Conservation (phyloP, 2,329 filamentous ascomycete species). For the Acarospora socialis region DNA sequence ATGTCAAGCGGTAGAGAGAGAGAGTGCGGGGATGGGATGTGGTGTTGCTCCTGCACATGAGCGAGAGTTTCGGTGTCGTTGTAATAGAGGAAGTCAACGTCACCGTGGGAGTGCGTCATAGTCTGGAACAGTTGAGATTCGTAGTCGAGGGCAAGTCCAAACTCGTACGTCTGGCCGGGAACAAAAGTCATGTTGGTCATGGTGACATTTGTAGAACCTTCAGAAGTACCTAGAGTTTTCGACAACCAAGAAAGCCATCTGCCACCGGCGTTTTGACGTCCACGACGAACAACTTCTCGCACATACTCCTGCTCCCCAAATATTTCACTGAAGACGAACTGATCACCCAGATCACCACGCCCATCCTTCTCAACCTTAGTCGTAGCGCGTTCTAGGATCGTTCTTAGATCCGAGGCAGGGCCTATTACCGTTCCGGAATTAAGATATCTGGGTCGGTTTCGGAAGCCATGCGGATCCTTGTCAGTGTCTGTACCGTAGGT, state of each 20-base stretch:
- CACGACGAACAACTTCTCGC: conserved; percentile 28
- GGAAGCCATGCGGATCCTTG: conserved; percentile 21
- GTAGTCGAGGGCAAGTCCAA: conserved; percentile 38
- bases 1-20: conserved; percentile 27
- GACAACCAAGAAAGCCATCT: conserved; percentile 27
- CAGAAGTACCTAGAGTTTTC: conserved; percentile 24
- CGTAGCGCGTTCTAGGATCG: conserved; percentile 31
- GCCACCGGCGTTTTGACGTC: conserved; percentile 18
- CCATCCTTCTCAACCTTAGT: conserved; percentile 22
- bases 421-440: conserved; percentile 38
- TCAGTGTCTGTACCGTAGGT: conserved; percentile 34
- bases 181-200: conserved; percentile 22
- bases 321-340: conserved; percentile 36
- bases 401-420: conserved; percentile 33
- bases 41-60: conserved; percentile 22
- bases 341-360: conserved; percentile 25
- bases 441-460: conserved; percentile 34
- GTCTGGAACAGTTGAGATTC: conserved; percentile 36
- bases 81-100: conserved; percentile 29
- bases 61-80: conserved; percentile 25
- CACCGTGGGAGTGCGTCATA: conserved; percentile 24
- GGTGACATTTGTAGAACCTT: conserved; percentile 23
- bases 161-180: conserved; percentile 31
- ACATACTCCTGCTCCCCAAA: conserved; percentile 40
- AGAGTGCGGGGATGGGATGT: conserved; percentile 24